Evolutionary conservation across 164 flowering plant genomes (phyloP).

Genomic region (Nymphaea colorata): DNA sequence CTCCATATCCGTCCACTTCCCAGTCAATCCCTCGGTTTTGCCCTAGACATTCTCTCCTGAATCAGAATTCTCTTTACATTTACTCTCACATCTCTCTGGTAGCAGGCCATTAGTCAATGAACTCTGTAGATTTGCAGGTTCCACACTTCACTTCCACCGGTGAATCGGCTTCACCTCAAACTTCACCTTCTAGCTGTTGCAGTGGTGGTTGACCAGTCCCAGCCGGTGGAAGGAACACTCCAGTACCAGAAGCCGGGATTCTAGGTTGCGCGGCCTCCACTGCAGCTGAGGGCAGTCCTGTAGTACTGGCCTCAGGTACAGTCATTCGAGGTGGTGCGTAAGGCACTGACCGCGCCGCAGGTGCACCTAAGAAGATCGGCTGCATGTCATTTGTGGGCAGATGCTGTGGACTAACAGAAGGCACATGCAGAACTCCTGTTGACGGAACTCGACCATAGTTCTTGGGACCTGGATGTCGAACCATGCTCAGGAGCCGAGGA

Average conservation of each 20-base stretch:
- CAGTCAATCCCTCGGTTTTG: too few species aligned
- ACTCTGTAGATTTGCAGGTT: too few species aligned
- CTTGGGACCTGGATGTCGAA: conserved; percentile 42
- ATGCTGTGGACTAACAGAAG: conserved; percentile 13
- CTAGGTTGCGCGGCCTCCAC: conserved; percentile 49
- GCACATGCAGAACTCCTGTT: conserved; percentile 46
- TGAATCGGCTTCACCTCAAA: too few species aligned
- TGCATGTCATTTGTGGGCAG: not conserved
- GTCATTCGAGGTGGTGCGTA: conserved; percentile 34
- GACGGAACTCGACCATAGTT: conserved; percentile 38
- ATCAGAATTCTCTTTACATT: too few species aligned
- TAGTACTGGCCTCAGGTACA: conserved; percentile 39
- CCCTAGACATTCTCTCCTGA: too few species aligned
- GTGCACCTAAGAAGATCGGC: conserved; percentile 38
- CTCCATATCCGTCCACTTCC: too few species aligned
- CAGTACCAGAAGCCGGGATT: conserved; percentile 62
- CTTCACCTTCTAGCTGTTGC: not conserved
- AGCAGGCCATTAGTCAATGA: too few species aligned
- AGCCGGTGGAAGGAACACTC: conserved; percentile 87
- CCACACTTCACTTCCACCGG: too few species aligned
- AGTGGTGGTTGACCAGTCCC: conserved; percentile 20
- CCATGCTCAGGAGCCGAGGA: conserved; percentile 26
- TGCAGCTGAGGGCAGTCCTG: conserved; percentile 46
- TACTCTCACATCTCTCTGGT: too few species aligned
- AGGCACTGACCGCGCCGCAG: conserved; percentile 21